Evolutionary conservation across 495 filamentous ascomycete species (phyloP).

Genomic region (Xylaria sp.): DNA sequence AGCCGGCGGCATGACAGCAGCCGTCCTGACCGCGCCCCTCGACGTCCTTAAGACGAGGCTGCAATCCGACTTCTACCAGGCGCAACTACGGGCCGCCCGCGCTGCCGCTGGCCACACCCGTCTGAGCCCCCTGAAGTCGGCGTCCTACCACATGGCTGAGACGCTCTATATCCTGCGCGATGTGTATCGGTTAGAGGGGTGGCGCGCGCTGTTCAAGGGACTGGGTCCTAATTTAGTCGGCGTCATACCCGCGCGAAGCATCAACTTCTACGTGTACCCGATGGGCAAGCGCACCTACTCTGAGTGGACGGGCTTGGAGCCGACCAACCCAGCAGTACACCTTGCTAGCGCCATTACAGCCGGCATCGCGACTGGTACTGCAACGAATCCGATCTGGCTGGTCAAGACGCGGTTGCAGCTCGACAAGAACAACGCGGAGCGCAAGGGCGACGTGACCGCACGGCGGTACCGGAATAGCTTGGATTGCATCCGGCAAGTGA

Average conservation of each 20-base stretch:
- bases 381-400: slow-evolving; percentile 92
- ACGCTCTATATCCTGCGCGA: slow-evolving; percentile 81
- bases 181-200: slow-evolving; percentile 79
- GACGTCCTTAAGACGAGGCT: slow-evolving; percentile 91
- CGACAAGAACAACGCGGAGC: slow-evolving; percentile 69
- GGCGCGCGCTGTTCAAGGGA: slow-evolving; percentile 86
- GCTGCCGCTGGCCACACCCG: slow-evolving; percentile 45
- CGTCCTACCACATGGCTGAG: slow-evolving; percentile 70
- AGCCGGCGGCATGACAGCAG: slow-evolving; percentile 85
- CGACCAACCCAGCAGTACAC: slow-evolving; percentile 75
- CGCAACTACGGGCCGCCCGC: slow-evolving; percentile 61
- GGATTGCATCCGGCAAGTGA: slow-evolving; percentile 79
- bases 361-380: slow-evolving; percentile 81
- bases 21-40: slow-evolving; percentile 84
- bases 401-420: slow-evolving; percentile 90
- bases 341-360: slow-evolving; percentile 74
- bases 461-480: slow-evolving; percentile 81
- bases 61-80: slow-evolving; percentile 90
- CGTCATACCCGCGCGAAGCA: slow-evolving; percentile 83
- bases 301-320: slow-evolving; percentile 66
- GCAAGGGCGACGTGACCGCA: slow-evolving; percentile 53
- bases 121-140: slow-evolving; percentile 55
- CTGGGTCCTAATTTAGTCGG: slow-evolving; percentile 87
- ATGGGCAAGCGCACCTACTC: slow-evolving; percentile 83
- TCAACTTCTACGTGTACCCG: slow-evolving; percentile 89